Base-by-base conservation (phyloP, 345 rosid genomes). In the Gossypium ekmanianum region DNA sequence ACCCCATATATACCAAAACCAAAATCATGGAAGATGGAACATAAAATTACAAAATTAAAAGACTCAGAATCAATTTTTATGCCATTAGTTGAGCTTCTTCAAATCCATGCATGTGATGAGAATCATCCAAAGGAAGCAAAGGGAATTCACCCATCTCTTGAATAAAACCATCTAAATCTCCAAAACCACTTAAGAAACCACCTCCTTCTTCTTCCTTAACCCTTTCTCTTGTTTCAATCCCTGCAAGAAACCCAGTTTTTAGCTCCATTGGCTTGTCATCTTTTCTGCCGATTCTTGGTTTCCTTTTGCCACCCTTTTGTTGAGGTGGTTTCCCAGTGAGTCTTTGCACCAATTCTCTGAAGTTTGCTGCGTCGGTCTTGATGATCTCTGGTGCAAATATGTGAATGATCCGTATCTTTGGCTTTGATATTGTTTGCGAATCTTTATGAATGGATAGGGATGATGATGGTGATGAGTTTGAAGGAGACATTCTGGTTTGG, bases 361-460 rank as follows among this genome's bases (percentile, higher is more conserved):
- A 95, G 87, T 89, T 93, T 13, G 89, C 92, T 11, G 79, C 96
- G 79, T 93, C 98, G 14, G 98, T 95, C 79, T 91, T 88, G 91
- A 93, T 95, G 85, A 95, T 91, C 85, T 92, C 97, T 13, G 98
- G 98, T 50, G 96, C 96, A 82, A 88, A 88, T 77, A 92, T 85
- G 86, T 95, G 99, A 75, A 93, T 87, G 24, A 95, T 90, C 22
- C 98, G 87, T 14, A 95, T 85, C 84, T 89, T 90, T 2, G 97
- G 98, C 89, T 92, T 90, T 20, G 84, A 77, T 45, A 89, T 84
- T n/a, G 81, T 61, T 8, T 77, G 84, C n/a, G 97, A 94, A 17
- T 81, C 73, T 68, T 75, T 85, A 78, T 84, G 88, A 75, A 89
- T 67, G 75, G 85, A 26, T 9, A 88, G 74, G 56, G 81, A 41